Percentiles rank a stretch among this genome's conserved stretches.
These are phyloP conservation scores for Epichloe hybrida DNA, from an alignment of 2,329 filamentous ascomycete species.

Conservation along the genomic window DNA sequence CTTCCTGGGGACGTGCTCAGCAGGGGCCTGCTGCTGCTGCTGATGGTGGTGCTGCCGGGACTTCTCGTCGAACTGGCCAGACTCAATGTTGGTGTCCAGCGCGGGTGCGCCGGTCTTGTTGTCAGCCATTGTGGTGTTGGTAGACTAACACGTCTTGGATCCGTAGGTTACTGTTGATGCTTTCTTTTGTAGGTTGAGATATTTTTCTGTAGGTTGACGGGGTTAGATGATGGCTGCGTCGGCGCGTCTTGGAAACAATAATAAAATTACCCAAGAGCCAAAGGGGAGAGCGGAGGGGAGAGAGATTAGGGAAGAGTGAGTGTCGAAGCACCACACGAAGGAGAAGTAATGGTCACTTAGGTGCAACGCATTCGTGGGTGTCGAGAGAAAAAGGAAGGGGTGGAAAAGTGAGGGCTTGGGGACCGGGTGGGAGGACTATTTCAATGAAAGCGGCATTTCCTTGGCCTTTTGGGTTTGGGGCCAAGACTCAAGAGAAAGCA, in stretches of 20 bases:
- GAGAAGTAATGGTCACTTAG: conserved; percentile 28
- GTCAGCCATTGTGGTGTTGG: conserved; percentile 36
- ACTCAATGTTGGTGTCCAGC: conserved; percentile 51
- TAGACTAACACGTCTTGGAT: background rate
- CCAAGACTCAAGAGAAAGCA: background rate
- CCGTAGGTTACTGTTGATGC: background rate
- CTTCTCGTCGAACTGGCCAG: conserved; percentile 54
- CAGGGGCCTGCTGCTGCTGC: conserved; percentile 10
- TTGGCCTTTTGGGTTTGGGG: conserved; percentile 2
- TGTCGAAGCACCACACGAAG: conserved; percentile 34
- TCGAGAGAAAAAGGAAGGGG: conserved; percentile 20
- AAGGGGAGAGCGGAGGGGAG: conserved; percentile 7
- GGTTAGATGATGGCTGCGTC: background rate
- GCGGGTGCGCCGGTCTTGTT: conserved; percentile 38
- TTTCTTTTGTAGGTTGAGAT: conserved; percentile 2
- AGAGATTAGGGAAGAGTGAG: conserved; percentile 10
- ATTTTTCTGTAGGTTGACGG: conserved; percentile 1
- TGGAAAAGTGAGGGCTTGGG: conserved; percentile 11
- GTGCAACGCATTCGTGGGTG: conserved; percentile 38
- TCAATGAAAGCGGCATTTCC: conserved; percentile 17
- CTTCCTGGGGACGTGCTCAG: conserved; percentile 24
- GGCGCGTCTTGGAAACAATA: conserved; percentile 1
- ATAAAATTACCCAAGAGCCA: conserved; percentile 4
- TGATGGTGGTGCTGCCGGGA: conserved; percentile 17
- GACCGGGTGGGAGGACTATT: conserved; percentile 25